Conservation (phyloP, 371 early-diverging fungal species). For the Rhizopus sp. region DNA sequence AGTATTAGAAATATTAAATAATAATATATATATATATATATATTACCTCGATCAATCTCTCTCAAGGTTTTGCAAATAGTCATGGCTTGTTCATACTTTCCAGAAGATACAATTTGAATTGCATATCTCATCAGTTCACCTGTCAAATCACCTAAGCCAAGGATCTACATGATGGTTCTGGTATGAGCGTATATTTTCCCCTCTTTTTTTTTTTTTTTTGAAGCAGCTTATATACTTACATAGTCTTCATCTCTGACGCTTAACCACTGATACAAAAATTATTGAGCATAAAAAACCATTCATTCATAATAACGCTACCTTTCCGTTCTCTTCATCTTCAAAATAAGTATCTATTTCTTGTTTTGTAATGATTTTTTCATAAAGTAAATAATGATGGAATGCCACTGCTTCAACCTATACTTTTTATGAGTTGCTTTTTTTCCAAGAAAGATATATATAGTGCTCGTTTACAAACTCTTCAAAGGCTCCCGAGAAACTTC, state of each 20-base stretch:
- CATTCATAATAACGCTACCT: slow-evolving; percentile 15
- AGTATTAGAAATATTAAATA: neutral
- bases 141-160: slow-evolving; percentile 71
- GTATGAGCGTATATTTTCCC: neutral
- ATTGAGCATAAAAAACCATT: neutral
- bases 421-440: neutral
- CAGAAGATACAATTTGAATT: slow-evolving; percentile 52
- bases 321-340: slow-evolving; percentile 27
- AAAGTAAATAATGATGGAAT: slow-evolving; percentile 54
- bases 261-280: slow-evolving; percentile 20
- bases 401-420: slow-evolving; percentile 64
- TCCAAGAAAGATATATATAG: neutral
- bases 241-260: slow-evolving; percentile 58
- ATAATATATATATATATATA: neutral
- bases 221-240: slow-evolving; percentile 19
- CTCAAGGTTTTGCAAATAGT: slow-evolving; percentile 52
- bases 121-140: slow-evolving; percentile 74
- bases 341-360: slow-evolving; percentile 51
- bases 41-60: slow-evolving; percentile 39
- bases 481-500: slow-evolving; percentile 52
- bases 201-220: slow-evolving; percentile 12
- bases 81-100: slow-evolving; percentile 49
- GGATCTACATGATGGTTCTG: slow-evolving; percentile 11
- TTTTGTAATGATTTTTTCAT: slow-evolving; percentile 48
- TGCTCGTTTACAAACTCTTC: slow-evolving; percentile 53